Evolutionary conservation across 202 grass and related monocot species (phyloP), one percentile per base, ranked within the genome.

Genomic region (Sporobolus alterniflorus): DNA sequence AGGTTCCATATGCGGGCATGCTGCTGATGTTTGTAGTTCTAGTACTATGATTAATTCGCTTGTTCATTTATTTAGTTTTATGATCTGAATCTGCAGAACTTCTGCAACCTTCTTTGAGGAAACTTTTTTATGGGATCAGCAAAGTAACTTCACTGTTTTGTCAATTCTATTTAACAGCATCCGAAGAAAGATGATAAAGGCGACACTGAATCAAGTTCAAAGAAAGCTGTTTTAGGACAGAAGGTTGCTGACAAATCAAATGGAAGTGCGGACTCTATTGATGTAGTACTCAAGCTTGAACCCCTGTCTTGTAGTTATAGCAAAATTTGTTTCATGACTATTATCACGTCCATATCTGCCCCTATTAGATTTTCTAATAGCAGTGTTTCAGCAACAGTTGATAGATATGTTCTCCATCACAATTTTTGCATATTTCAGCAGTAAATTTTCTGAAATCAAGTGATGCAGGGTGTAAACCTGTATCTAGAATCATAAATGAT

Each of bases 171-270:
- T 64, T 80, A 77, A 57, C 59, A 94, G 91, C 74, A 32, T 74
- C 64, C 66, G 51, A 94, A 91, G 74, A 97, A 97, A 88, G 64
- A 73, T 71, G 89, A 97, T 79, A 94, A 93, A 81, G 82, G 64
- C 77, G 86, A 93, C 66, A 40, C 59, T 51, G 89, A 89, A 49
- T 61, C 77, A 67, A 81, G 62, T 77, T 86, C 76, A 14, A 96
- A 96, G 84, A 93, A 91, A 84, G 85, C 78, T 32, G 68, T 85
- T 71, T 61, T 84, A 16, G 88, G 67, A 40, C 82, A 80, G 56
- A 96, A 93, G 71, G 61, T 59, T 54, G 64, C 24, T 61, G 90
- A 77, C 39, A 91, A 93, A 39, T 71, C 76, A 76, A 78, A 79
- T 74, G 76, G 81, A 73, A 83, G n/a, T 71, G 36, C 59, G 40